Evolutionary conservation across 2,329 filamentous ascomycete genomes (phyloP).

Genomic region (Ophiostoma ips): DNA sequence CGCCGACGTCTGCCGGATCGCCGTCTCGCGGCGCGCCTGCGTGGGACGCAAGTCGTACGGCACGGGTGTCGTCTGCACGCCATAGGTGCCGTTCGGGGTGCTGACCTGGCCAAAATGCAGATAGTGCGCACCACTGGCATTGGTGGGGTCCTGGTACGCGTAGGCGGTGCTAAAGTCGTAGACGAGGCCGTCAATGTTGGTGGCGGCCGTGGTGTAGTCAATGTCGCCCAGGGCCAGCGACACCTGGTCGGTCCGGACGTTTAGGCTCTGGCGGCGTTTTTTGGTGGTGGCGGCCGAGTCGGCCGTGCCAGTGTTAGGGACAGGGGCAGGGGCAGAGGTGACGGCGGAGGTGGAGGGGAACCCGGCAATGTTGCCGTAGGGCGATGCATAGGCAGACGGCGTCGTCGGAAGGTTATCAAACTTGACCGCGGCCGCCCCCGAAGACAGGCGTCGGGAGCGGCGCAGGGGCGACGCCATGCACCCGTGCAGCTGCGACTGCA

Average conservation of each 20-base stretch:
- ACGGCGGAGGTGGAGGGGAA: no score
- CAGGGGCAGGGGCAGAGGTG: no score
- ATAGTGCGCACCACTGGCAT: neutral
- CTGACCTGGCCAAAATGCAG: neutral
- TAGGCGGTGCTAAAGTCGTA: neutral
- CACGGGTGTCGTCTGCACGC: neutral
- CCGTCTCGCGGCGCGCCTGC: conserved; percentile 4
- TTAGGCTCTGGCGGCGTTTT: neutral
- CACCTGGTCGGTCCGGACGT: neutral
- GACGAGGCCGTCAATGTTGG: neutral
- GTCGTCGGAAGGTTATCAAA: no score
- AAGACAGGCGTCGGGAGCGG: conserved; percentile 3
- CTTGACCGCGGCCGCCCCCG: neutral
- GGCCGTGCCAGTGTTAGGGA: no score
- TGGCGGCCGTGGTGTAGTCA: neutral
- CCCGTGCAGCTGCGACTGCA: neutral
- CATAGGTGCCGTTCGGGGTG: neutral
- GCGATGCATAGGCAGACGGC: no score
- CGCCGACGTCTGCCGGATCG: neutral
- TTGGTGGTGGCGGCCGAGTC: no score
- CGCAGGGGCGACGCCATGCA: neutral
- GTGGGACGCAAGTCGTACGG: conserved; percentile 7
- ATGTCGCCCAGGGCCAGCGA: neutral
- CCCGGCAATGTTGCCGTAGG: no score
- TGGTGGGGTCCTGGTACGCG: neutral